A percentile compares a stretch with the other conserved stretches of the same genome.
Conservation (phyloP, 75 land plant genomes). For the Cupressus sempervirens region DNA sequence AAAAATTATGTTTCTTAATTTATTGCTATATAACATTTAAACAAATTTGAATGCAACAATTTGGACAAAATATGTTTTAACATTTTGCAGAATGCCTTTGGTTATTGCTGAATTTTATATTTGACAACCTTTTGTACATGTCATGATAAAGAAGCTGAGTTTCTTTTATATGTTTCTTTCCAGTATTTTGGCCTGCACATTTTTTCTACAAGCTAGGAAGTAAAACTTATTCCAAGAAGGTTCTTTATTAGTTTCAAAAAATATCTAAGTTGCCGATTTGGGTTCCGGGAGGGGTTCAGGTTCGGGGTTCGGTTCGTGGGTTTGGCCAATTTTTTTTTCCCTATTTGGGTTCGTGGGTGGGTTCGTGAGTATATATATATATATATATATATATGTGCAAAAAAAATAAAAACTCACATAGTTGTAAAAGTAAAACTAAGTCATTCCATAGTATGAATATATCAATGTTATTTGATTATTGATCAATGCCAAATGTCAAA, state of each 20-base stretch:
- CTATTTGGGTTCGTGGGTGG: no score
- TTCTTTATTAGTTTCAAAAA: background rate
- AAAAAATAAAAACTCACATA: no score
- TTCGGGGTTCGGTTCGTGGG: no score
- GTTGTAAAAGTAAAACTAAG: no score
- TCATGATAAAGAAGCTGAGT: background rate
- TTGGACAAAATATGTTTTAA: background rate
- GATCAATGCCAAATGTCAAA: no score
- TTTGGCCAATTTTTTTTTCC: no score
- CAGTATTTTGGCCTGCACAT: background rate
- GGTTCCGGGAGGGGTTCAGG: no score
- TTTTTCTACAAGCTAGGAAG: background rate
- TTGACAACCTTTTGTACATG: background rate
- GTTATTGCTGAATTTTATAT: background rate
- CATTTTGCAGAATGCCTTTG: background rate
- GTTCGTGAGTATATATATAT: no score
- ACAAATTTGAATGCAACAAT: background rate
- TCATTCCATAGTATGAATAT: no score
- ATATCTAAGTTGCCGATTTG: no score
- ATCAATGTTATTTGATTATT: no score
- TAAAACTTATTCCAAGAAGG: background rate
- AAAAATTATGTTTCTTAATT: background rate
- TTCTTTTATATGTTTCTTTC: background rate
- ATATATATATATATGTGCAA: no score
- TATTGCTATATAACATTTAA: background rate